Evolutionary conservation across 352 stramenopile genomes (phyloP).

Genomic region (Globisporangium recalcitrans): DNA sequence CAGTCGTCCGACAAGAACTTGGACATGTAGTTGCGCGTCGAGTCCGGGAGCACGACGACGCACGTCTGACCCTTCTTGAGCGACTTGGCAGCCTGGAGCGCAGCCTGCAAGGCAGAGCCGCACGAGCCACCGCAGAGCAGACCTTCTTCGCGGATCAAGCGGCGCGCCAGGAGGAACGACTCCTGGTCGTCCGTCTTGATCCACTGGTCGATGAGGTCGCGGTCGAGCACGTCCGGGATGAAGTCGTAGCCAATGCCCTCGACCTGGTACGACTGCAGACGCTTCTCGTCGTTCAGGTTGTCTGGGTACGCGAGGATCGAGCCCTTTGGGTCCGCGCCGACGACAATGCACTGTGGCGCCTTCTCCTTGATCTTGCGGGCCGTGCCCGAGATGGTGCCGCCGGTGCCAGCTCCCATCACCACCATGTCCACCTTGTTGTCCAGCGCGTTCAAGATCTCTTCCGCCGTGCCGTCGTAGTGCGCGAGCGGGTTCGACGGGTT

Average conservation of each 20-base stretch:
- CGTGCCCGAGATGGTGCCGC: constrained; percentile 93
- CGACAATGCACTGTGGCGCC: constrained; percentile 77
- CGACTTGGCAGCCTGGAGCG: constrained; percentile 70
- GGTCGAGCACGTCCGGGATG: constrained; percentile 92
- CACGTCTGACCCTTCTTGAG: constrained; percentile 88
- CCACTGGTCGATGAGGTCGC: constrained; percentile 90
- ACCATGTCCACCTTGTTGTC: constrained; percentile 94
- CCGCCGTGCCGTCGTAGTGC: constrained; percentile 93
- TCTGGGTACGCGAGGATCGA: constrained; percentile 92
- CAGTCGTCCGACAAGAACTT: constrained; percentile 96
- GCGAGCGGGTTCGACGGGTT: constrained; percentile 94
- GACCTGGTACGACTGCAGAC: constrained; percentile 87
- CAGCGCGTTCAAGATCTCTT: constrained; percentile 92
- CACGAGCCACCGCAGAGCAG: constrained; percentile 92
- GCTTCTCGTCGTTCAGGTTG: constrained; percentile 88
- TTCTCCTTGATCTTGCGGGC: constrained; percentile 92
- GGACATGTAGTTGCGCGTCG: constrained; percentile 96
- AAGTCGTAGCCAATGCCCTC: constrained; percentile 98
- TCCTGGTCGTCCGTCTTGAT: constrained; percentile 94
- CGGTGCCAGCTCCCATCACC: constrained; percentile 92
- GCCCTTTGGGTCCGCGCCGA: constrained; percentile 89
- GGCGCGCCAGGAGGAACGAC: constrained; percentile 91
- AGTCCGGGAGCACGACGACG: constrained; percentile 94
- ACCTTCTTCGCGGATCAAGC: constrained; percentile 93
- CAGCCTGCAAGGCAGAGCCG: constrained; percentile 81